Base-by-base conservation (phyloP, 495 filamentous ascomycete genomes). In the Podospora fimiseda region DNA sequence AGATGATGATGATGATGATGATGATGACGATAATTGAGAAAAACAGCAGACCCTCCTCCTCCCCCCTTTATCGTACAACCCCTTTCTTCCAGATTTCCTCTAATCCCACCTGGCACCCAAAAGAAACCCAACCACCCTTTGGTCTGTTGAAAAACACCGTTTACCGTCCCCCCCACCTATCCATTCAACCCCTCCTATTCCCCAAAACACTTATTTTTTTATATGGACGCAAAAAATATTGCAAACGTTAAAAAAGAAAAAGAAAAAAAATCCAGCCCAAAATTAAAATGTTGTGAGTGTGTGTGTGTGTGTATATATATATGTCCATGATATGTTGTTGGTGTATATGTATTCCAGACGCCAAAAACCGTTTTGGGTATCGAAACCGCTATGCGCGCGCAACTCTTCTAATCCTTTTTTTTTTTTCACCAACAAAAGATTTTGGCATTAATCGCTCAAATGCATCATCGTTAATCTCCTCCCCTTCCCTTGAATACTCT, bases 311-410 rank as follows among this genome's bases (percentile, higher is more conserved):
- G 8, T n/a, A 8, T n/a, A 45, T 22, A 45, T 22, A 18, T 8
- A 20, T 43, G 18, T 13, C 43, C 39, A 42, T 15, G 43, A 45
- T 6, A 45, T 45, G 9, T 20, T 20, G 20, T 19, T 18, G 39
- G 6, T 44, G 19, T 45, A 16, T 45, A 45, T 42, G 39, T 16
- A n/a, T n/a, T n/a, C n/a, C n/a, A n/a, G n/a, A n/a, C n/a, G n/a
- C n/a, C n/a, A n/a, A n/a, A n/a, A 45, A 45, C 24, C 19, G 43
- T 22, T 22, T 22, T 45, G 43, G 43, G 43, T 45, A 45, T 45
- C 43, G 43, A 45, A 44, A n/a, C n/a, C n/a, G n/a, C n/a, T n/a
- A 45, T 14, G 39, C 14, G 43, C 20, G 20, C 39, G 16, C 20
- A 18, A 11, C 11, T 19, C 20, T 13, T 13, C 14, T 23, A 18